Evolutionary conservation across 2,329 filamentous ascomycete genomes (phyloP).

Genomic region (Fonsecaea erecta): DNA sequence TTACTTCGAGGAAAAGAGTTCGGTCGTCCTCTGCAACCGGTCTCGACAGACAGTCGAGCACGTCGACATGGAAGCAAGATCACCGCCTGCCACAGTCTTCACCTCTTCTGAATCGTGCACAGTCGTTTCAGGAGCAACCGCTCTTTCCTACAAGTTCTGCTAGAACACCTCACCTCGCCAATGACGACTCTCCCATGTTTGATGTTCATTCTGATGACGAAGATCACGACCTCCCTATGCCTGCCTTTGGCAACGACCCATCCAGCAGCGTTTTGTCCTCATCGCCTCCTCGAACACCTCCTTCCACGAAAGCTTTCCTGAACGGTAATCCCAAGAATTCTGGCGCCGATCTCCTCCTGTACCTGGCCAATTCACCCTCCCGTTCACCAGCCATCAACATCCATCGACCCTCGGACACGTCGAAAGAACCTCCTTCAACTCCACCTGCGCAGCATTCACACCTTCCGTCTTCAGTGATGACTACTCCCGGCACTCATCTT

Average conservation of each 20-base stretch:
- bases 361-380: constrained; percentile 88
- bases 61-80: constrained; percentile 74
- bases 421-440: constrained; percentile 73
- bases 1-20: constrained; percentile 65
- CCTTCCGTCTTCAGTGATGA: constrained; percentile 56
- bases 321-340: constrained; percentile 69
- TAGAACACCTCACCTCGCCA: constrained; percentile 59
- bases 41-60: constrained; percentile 49
- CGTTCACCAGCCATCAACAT: constrained; percentile 61
- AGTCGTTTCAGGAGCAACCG: constrained; percentile 74
- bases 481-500: constrained; percentile 62
- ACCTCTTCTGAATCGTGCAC: constrained; percentile 71
- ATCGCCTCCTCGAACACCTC: constrained; percentile 87
- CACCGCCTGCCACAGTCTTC: constrained; percentile 84
- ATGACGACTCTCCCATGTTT: constrained; percentile 44
- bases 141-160: constrained; percentile 75
- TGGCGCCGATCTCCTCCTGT: constrained; percentile 78
- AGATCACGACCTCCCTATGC: constrained; percentile 76
- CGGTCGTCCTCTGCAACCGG: constrained; percentile 70
- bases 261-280: constrained; percentile 61
- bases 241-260: constrained; percentile 67
- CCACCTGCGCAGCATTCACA: constrained; percentile 68
- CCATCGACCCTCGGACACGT: constrained; percentile 48
- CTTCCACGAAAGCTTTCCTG: constrained; percentile 57
- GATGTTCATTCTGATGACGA: constrained; percentile 66